Conservation (phyloP, 441 rosid genomes). For the Arabidopsis lyrata region DNA sequence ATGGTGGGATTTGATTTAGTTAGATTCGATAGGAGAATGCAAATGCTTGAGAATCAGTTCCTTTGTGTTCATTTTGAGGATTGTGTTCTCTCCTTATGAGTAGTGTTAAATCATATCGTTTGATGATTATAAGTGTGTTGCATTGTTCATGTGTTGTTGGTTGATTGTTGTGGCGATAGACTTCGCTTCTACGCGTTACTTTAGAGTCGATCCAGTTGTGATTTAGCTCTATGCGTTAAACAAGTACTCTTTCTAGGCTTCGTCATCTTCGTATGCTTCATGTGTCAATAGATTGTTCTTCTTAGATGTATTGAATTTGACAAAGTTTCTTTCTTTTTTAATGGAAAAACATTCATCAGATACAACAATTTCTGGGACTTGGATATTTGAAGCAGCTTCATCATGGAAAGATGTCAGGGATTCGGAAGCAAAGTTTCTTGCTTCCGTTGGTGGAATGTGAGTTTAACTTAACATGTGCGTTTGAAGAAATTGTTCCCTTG, state of each 20-base stretch:
- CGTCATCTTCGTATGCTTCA: conserved; percentile 2
- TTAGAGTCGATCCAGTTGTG: too few relatives aligned
- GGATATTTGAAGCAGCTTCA: conserved; percentile 52
- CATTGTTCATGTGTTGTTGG: background rate
- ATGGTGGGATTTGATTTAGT: conserved; percentile 12
- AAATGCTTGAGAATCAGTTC: background rate
- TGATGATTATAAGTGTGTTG: conserved; percentile 14
- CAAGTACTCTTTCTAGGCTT: conserved; percentile 2
- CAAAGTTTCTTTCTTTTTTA: conserved; percentile 1
- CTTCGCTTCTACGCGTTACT: too few relatives aligned
- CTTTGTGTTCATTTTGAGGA: background rate
- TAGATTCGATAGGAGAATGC: background rate
- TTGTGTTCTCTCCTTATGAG: background rate
- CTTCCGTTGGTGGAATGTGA: conserved; percentile 82
- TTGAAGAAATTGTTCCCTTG: conserved; percentile 72
- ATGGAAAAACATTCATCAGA: conserved; percentile 44
- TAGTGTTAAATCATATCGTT: background rate
- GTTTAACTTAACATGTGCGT: conserved; percentile 73
- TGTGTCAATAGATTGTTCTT: background rate
- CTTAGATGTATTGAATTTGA: conserved; percentile 20
- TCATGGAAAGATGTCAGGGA: conserved; percentile 59
- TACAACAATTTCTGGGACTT: conserved; percentile 68
- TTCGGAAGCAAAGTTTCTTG: conserved; percentile 78
- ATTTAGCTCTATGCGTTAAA: background rate
- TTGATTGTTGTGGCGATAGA: too few relatives aligned